A percentile compares a stretch with the other conserved stretches of the same genome.
Conservation (phyloP, 441 rosid species). For the Pelargonium citronellum region DNA sequence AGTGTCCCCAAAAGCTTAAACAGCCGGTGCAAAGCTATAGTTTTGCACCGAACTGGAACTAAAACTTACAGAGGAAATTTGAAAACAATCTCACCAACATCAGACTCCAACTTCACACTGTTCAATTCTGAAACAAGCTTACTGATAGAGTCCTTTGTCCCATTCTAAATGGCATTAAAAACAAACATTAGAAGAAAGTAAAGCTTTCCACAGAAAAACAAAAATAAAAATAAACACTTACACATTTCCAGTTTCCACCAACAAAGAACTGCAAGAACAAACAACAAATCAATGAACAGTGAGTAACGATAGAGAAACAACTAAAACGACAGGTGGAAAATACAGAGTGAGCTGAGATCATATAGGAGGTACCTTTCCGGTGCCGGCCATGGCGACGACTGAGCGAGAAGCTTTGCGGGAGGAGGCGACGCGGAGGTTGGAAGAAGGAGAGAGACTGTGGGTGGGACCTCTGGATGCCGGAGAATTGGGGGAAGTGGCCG, state of each 20-base stretch:
- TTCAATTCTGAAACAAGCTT: constrained; percentile 88
- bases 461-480: constrained; percentile 34
- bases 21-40: too few species aligned
- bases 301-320: not conserved
- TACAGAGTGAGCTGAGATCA: not conserved
- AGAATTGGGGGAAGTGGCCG: constrained; percentile 42
- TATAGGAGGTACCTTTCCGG: constrained; percentile 53
- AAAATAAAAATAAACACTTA: constrained; percentile 31
- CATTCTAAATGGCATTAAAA: constrained; percentile 47
- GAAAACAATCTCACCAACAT: constrained; percentile 56
- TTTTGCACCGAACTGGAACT: too few species aligned
- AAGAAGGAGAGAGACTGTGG: constrained; percentile 31
- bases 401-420: constrained; percentile 47
- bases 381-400: constrained; percentile 80
- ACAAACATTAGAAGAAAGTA: constrained; percentile 8
- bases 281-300: constrained; percentile 7
- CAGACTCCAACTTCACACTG: constrained; percentile 62
- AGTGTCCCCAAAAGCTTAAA: too few species aligned
- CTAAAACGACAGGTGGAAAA: too few species aligned
- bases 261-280: constrained; percentile 79
- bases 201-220: not conserved
- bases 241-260: constrained; percentile 99
- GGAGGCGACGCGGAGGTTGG: constrained; percentile 40
- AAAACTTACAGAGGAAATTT: too few species aligned
- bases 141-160: constrained; percentile 76